Base-by-base conservation (phyloP, 2,329 filamentous ascomycete species). In the Ilyonectria robusta region DNA sequence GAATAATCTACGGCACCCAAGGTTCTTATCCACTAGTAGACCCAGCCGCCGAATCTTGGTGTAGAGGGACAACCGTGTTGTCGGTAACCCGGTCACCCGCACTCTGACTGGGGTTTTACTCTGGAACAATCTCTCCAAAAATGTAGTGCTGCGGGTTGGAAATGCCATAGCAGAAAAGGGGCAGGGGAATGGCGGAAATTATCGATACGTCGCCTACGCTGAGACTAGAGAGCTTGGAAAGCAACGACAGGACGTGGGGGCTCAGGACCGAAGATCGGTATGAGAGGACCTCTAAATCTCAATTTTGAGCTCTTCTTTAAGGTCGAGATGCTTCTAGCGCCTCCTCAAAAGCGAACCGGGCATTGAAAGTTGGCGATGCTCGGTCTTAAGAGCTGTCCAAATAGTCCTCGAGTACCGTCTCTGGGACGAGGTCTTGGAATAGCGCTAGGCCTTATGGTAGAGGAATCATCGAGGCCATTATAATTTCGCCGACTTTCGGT, bases 221-320 rank as follows among this genome's bases (percentile, higher is more conserved):
- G 31, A 59, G 56, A n/a, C 21, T 37, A 11, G 56, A 50, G 15
- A 59, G 56, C 23, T 50, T 59, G 13, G 56, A 59, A 13, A 59
- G 35, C 9, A 59, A 40, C 11, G 56, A 50, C 8, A 59, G 17
- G 4, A 46, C 56, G 33, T 59, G 44, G 8, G 56, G 11, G 15
- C 50, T 59, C n/a, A 50, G 21, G 17, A 15, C 31, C 9, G 44
- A 59, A 29, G 56, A 59, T 2, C 44, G 29, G 19, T 48, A 59
- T 6, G 44, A 50, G 29, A 59, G 19, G 11, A 29, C 31, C n/a
- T 59, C 56, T 13, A 6, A 47, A 11, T 40, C 56, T 21, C 31
- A 40, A 4, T 59, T 31, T 6, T 46, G 56, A 40, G 56, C 56
- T 26, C 57, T 46, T 17, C 57, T 44, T 42, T 59, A 59, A 11